Evolutionary conservation across 2,329 filamentous ascomycete species (phyloP).

Genomic region (Volutella citrinella): DNA sequence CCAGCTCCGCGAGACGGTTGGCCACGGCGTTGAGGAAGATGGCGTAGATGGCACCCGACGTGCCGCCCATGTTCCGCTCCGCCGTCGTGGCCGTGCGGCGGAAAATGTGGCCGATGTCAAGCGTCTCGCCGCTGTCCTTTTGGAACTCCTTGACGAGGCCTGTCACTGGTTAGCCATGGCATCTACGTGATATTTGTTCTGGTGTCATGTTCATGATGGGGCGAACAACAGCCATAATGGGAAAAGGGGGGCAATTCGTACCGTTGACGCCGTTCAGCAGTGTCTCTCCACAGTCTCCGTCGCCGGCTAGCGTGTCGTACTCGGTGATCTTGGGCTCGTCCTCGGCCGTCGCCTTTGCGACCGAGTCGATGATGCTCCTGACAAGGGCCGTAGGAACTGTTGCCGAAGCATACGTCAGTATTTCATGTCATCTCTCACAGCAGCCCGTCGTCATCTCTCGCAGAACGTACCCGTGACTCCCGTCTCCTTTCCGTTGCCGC

Average conservation of each 20-base stretch:
- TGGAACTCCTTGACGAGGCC: slow-evolving; percentile 23
- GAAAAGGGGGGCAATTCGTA: slow-evolving; percentile 3
- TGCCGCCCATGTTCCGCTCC: slow-evolving; percentile 71
- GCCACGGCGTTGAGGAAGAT: slow-evolving; percentile 74
- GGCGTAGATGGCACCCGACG: slow-evolving; percentile 71
- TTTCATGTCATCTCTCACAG: slow-evolving; percentile 16
- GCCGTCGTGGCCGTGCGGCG: slow-evolving; percentile 19
- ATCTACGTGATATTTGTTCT: neutral
- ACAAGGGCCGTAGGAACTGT: slow-evolving; percentile 16
- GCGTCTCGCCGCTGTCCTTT: slow-evolving; percentile 8
- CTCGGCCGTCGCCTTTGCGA: slow-evolving; percentile 35
- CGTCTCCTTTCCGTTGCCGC: slow-evolving; percentile 12
- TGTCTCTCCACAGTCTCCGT: slow-evolving; percentile 33
- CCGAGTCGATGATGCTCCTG: slow-evolving; percentile 17
- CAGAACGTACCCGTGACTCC: slow-evolving; percentile 15
- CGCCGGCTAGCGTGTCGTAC: slow-evolving; percentile 31
- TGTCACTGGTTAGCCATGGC: slow-evolving; percentile 5
- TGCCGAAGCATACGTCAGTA: slow-evolving; percentile 8
- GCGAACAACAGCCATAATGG: too few relatives aligned
- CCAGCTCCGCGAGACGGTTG: slow-evolving; percentile 24
- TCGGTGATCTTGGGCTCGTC: slow-evolving; percentile 29
- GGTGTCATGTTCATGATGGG: too few relatives aligned
- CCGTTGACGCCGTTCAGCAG: slow-evolving; percentile 23
- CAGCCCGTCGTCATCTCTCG: too few relatives aligned
- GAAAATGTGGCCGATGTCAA: slow-evolving; percentile 21